These are phyloP conservation scores for Verbascum thapsus DNA, from an alignment of 257 asterid species.

Conservation along the genomic window DNA sequence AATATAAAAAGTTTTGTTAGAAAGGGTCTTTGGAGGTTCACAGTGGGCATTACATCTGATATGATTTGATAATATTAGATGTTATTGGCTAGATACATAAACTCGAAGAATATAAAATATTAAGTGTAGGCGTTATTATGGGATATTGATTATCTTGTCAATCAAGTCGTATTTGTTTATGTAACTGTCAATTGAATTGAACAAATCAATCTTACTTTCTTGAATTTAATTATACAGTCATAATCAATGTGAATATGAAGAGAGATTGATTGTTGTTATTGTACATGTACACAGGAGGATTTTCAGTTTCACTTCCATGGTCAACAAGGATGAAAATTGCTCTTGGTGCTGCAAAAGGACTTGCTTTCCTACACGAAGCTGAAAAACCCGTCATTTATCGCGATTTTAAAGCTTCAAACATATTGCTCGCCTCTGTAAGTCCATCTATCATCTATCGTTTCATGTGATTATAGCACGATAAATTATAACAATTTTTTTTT, in stretches of 20 bases:
- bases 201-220: constrained; percentile 33
- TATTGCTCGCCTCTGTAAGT: constrained; percentile 77
- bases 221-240: constrained; percentile 26
- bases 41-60: constrained; percentile 20
- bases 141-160: neutral
- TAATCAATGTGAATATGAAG: constrained; percentile 12
- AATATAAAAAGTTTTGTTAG: too few relatives aligned
- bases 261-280: too few relatives aligned
- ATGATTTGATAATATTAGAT: too few relatives aligned
- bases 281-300: constrained; percentile 71
- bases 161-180: constrained; percentile 3
- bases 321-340: constrained; percentile 86
- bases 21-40: constrained; percentile 37
- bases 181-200: constrained; percentile 29
- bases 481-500: neutral
- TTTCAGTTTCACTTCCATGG: constrained; percentile 88
- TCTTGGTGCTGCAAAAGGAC: constrained; percentile 88
- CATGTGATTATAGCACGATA: too few relatives aligned
- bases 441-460: neutral
- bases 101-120: too few relatives aligned
- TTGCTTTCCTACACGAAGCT: constrained; percentile 91
- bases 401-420: constrained; percentile 87
- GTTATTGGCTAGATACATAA: too few relatives aligned
- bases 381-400: constrained; percentile 84
- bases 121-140: too few relatives aligned